Evolutionary conservation across 495 filamentous ascomycete genomes (phyloP), one percentile per base, ranked within the genome.

Genomic region (Aspergillus nanangensis): DNA sequence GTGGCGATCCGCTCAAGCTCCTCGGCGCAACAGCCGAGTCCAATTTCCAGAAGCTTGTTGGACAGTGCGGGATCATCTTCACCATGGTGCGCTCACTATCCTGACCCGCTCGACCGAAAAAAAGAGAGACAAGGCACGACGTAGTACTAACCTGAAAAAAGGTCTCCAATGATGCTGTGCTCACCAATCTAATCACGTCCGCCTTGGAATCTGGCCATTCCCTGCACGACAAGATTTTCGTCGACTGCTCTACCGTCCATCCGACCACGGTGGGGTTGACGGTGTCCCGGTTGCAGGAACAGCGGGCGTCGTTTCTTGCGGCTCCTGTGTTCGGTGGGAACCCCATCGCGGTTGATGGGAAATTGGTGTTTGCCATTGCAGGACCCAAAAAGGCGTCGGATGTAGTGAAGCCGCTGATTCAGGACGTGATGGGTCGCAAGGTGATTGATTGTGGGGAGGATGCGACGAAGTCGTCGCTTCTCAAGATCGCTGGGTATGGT

Each of bases 401-500:
- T 27, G 51, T 47, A 0, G 63, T 75, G 7, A 68, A 65, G 46
- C 70, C 68, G n/a, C 52, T 72, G 36, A 72, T 75, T 41, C 62
- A 67, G 47, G 66, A 70, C 45, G 63, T 73, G 0, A 71, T 73
- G 65, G 71, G 68, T 8, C 57, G 69, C 8, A 65, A 59, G 43
- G 66, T 75, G 19, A 72, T 75, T 47, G 67, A 73, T 21, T 72
- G 71, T 50, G 71, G 71, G 10, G 70, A 71, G 45, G 69, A 75
- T 53, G 66, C 71, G n/a, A 65, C 57, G 0, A 67, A 66, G 47
- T 58, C 70, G 7, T 70, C 71, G 7, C 47, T 75, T 41, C 50
- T 75, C 50, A 75, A 75, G 56, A 73, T 73, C 56, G 70, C 70
- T 3, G 70, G 70, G 57, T 69, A 47, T 24, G 63, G 53, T 3